Base-by-base conservation (phyloP, 192 early-diverging fungal genomes). In the Coemansia sp. region DNA sequence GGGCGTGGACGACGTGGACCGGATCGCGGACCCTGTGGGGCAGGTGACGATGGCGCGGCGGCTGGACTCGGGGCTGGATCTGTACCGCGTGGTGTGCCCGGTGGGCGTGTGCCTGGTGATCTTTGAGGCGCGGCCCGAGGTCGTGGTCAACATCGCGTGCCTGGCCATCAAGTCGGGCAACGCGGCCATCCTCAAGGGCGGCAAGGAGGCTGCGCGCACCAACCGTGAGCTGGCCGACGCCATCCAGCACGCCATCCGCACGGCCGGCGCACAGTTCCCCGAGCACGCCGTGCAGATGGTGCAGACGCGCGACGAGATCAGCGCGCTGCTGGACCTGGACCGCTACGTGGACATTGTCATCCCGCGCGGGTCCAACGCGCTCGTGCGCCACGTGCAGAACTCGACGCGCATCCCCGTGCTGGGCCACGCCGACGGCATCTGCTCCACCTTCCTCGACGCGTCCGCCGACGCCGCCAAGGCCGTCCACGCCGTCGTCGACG, bases 371-470 rank as follows among this genome's bases (percentile, higher is more conserved):
- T 92, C 90, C 52, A 96, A 94, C 61, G 80, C 86, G 47, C 80
- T 99, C 45, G 95, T 99, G 40, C 86, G 88, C 30, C 86, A 93
- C 69, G 92, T 98, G 48, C 91, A 96, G 69, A 89, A 88, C 51
- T 88, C 89, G 68, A 98, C 96, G 14, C 91, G 97, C 50, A 99
- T 99, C 59, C 97, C 97, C 24, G 97, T 99, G n/a, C 83, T 99
- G 25, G 97, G 97, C 43, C 97, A 99, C 65, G 97, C 97, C 28
- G 97, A 99, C 77, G 97, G 97, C 21, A 71, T 99, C 43, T 99
- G 97, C 82, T 88, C 93, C 6, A 85, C 91, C 5, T 99, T 86
- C 70, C 65, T 99, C 27, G 95, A 97, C 73, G 85, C 86, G 52
- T 75, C 83, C 14, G 89, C 93, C 24, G 91, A 96, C 63, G 58